phyloP scores from a whole-genome alignment of 768 basidiomycete species.

The Terana coerulea region DNA sequence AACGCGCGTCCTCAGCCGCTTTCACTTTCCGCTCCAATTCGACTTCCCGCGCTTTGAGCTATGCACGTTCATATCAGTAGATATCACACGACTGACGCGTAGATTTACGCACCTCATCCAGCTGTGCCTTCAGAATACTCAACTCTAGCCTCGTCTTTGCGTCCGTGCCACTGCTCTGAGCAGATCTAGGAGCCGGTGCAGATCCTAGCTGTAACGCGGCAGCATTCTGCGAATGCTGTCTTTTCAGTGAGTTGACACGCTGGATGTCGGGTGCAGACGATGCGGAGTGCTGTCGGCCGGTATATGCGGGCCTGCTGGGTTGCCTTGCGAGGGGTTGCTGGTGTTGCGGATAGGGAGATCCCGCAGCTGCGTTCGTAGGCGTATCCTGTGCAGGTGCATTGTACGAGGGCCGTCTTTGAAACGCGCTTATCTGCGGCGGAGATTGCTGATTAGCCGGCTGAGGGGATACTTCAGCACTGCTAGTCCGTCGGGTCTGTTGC shows the following conservation, averaged over 20 bases:
- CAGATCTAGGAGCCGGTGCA: not conserved
- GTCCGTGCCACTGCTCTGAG: constrained; percentile 2
- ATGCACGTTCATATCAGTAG: constrained; percentile 20
- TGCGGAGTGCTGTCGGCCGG: too few species aligned
- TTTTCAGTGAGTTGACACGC: not conserved
- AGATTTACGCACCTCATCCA: constrained; percentile 42
- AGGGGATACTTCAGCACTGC: too few species aligned
- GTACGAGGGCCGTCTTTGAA: too few species aligned
- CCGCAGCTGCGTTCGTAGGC: too few species aligned
- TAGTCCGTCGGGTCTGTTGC: too few species aligned
- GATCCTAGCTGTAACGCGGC: not conserved
- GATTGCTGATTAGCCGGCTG: too few species aligned
- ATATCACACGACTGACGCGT: constrained; percentile 2
- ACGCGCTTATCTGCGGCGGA: too few species aligned
- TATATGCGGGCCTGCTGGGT: too few species aligned
- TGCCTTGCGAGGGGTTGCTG: too few species aligned
- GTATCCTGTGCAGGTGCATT: too few species aligned
- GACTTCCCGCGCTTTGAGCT: constrained; percentile 47
- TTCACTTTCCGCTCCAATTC: constrained; percentile 42
- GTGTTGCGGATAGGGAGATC: too few species aligned
- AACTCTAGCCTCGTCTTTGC: constrained; percentile 9
- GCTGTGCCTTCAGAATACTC: constrained; percentile 25
- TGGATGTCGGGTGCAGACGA: not conserved
- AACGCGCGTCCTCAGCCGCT: constrained; percentile 45
- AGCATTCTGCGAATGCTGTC: constrained; percentile 3